Conservation (phyloP, 192 early-diverging fungal genomes). For the Chytriomyces confervae region DNA sequence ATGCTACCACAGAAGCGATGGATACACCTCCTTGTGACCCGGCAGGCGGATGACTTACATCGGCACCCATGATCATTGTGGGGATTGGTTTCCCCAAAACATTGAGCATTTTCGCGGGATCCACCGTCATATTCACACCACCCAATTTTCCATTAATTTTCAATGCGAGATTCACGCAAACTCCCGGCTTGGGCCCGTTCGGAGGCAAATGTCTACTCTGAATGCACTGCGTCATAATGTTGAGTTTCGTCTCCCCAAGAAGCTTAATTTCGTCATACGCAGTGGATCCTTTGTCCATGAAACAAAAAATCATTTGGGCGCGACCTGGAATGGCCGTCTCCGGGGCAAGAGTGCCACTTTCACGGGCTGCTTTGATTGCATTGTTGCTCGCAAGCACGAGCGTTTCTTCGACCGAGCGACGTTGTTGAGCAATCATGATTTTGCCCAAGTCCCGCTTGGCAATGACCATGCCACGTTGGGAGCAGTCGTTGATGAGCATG, state of each 20-base stretch:
- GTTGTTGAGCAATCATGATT: neutral
- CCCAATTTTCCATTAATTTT: conserved; percentile 39
- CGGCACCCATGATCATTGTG: conserved; percentile 83
- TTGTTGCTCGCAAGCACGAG: neutral
- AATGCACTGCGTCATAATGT: conserved; percentile 86
- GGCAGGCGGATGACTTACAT: conserved; percentile 84
- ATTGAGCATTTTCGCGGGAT: conserved; percentile 27
- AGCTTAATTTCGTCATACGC: conserved; percentile 84
- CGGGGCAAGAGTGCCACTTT: neutral
- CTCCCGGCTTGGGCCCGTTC: conserved; percentile 56
- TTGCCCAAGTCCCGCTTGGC: neutral
- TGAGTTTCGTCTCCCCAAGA: conserved; percentile 76
- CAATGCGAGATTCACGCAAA: conserved; percentile 79
- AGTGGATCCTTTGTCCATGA: neutral
- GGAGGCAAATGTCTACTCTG: conserved; percentile 41
- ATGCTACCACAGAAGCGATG: conserved; percentile 56
- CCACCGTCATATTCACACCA: conserved; percentile 28
- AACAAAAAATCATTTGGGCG: conserved; percentile 31
- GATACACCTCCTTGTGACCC: conserved; percentile 55
- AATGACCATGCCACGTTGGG: conserved; percentile 16
- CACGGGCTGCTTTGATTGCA: conserved; percentile 1
- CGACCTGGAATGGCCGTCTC: neutral
- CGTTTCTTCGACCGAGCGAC: neutral
- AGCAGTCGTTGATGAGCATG: conserved; percentile 11
- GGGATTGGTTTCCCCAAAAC: conserved; percentile 36